Evolutionary conservation across 345 rosid species (phyloP).

Genomic region (Diplotaxis tenuifolia): DNA sequence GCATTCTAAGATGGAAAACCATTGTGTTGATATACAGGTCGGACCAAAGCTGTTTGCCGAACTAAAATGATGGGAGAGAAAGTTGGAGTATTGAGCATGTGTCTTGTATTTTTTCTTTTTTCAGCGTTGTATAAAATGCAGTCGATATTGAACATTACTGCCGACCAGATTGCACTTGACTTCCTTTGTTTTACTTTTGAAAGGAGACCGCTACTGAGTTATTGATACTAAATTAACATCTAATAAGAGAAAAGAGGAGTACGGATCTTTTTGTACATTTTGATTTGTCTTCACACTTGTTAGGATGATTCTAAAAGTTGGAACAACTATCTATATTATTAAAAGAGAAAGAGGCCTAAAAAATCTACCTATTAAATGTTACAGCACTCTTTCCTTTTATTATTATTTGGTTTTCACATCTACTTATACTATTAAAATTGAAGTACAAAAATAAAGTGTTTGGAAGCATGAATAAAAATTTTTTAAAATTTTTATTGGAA

Average conservation of each 20-base stretch:
- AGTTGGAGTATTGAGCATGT: not conserved
- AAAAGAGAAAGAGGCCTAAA: too few relatives aligned
- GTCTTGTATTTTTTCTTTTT: not conserved
- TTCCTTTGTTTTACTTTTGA: constrained; percentile 1
- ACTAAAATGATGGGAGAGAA: constrained; percentile 42
- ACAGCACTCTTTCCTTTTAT: too few relatives aligned
- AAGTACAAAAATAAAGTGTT: too few relatives aligned
- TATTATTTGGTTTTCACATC: too few relatives aligned
- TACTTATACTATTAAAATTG: too few relatives aligned
- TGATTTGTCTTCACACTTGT: not conserved
- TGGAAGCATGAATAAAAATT: too few relatives aligned
- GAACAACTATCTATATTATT: not conserved
- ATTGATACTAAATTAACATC: not conserved
- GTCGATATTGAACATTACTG: not conserved
- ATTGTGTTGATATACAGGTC: constrained; percentile 46
- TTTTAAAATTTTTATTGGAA: too few relatives aligned
- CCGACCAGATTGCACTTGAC: not conserved
- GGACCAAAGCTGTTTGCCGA: constrained; percentile 51
- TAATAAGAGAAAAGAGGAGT: not conserved
- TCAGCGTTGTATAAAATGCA: constrained; percentile 2
- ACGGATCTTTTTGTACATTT: not conserved
- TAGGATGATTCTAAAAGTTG: not conserved
- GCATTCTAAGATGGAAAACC: not conserved
- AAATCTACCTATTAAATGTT: too few relatives aligned
- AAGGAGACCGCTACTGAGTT: not conserved